Conservation (phyloP, 768 basidiomycete species). For the Agrocybe chaxingu region DNA sequence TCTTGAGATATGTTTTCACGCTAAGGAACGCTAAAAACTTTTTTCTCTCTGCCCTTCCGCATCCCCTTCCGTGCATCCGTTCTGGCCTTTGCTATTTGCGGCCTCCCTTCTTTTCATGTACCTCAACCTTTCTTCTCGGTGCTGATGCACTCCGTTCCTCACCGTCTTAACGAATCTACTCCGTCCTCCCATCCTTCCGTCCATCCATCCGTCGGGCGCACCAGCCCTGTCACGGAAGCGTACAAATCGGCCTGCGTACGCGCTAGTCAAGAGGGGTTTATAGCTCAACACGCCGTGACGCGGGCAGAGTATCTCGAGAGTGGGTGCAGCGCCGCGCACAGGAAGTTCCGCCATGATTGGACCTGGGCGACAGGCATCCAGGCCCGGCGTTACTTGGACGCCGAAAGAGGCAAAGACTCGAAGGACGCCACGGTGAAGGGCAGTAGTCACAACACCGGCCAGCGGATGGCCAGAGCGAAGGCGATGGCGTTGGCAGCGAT, state of each 20-base stretch:
- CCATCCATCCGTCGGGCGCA: neutral
- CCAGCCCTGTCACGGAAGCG: slow-evolving; percentile 64
- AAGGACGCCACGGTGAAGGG: slow-evolving; percentile 8
- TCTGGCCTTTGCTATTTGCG: too few relatives aligned
- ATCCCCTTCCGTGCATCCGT: neutral
- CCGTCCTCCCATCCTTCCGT: neutral
- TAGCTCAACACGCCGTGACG: slow-evolving; percentile 51
- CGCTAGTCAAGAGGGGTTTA: slow-evolving; percentile 49
- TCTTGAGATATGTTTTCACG: neutral
- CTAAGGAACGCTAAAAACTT: neutral
- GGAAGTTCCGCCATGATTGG: slow-evolving; percentile 67
- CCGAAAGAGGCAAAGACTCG: slow-evolving; percentile 21
- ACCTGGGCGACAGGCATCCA: slow-evolving; percentile 32
- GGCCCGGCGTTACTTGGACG: slow-evolving; percentile 24
- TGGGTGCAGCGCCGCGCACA: slow-evolving; percentile 71
- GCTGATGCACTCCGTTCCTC: slow-evolving; percentile 1
- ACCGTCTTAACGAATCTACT: neutral
- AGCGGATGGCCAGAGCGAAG: neutral
- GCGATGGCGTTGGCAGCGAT: neutral
- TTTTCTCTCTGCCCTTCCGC: neutral
- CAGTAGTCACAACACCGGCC: neutral
- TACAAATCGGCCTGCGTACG: slow-evolving; percentile 62
- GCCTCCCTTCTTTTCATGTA: slow-evolving; percentile 2
- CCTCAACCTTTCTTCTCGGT: slow-evolving; percentile 3
- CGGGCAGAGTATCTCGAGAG: slow-evolving; percentile 82